Percentiles rank a stretch among this genome's conserved stretches.
These are phyloP conservation scores for Aspergillus bombycis DNA, from an alignment of 2,329 filamentous ascomycete species.

Conservation along the genomic window DNA sequence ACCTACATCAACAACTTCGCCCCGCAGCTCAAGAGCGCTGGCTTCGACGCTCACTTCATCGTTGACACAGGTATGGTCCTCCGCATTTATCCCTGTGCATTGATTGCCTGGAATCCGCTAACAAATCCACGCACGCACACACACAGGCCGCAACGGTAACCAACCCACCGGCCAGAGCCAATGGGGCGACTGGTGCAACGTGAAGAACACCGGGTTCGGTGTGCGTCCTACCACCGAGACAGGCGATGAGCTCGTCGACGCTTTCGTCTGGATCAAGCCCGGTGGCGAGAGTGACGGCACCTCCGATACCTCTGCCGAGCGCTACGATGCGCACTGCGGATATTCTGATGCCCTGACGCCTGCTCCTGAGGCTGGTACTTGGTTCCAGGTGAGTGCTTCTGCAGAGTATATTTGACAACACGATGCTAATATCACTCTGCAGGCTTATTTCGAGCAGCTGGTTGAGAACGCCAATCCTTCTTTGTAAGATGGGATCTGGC, in stretches of 20 bases:
- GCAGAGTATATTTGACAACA: too few relatives aligned
- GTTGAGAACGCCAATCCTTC: constrained; percentile 33
- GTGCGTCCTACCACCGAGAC: constrained; percentile 66
- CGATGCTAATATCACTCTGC: background rate
- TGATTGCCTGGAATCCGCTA: background rate
- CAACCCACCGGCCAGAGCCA: constrained; percentile 59
- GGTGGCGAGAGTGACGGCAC: constrained; percentile 60
- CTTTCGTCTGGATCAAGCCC: constrained; percentile 73
- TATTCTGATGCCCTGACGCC: constrained; percentile 59
- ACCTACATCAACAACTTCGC: constrained; percentile 55
- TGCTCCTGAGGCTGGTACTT: constrained; percentile 70
- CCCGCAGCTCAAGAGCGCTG: constrained; percentile 50
- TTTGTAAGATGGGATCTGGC: constrained; percentile 15
- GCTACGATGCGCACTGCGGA: constrained; percentile 61
- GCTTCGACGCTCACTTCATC: constrained; percentile 60
- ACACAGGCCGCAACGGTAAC: constrained; percentile 61
- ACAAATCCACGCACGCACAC: background rate
- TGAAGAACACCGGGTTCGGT: constrained; percentile 66
- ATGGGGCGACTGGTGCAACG: constrained; percentile 72
- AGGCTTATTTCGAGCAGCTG: constrained; percentile 36
- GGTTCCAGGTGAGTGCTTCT: constrained; percentile 58
- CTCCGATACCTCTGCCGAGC: constrained; percentile 51
- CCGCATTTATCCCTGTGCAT: too few relatives aligned
- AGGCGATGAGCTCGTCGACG: constrained; percentile 61
- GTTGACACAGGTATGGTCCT: constrained; percentile 52